Base-by-base conservation (phyloP, 164 flowering plant species). In the Berberis thunbergii region DNA sequence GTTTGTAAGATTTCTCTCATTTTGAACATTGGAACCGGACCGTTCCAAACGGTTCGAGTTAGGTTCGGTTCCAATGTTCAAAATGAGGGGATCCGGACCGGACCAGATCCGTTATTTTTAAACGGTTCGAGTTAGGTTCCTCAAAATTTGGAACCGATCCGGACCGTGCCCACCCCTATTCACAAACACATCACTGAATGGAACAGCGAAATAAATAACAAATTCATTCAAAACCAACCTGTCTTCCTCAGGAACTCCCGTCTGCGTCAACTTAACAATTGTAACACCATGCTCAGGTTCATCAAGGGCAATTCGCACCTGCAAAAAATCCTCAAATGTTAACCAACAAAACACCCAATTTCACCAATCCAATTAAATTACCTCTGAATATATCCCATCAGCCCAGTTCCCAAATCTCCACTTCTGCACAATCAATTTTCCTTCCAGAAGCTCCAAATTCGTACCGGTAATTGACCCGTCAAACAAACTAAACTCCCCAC, bases 341-440 rank as follows among this genome's bases (percentile, higher is more conserved):
- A 59, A 49, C 46, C 9, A 13, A 6, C 8, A 56, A 56, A 9
- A 41, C 59, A 26, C 0, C 6, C 6, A 43, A 43, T 26, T 26
- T 26, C 26, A 26, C 26, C 26, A 26, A 26, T 26, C 26, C 7
- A 39, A 2, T 26, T 4, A 42, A 52, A 54, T 65, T 70, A 94
- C 99, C 76, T 77, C 91, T 0, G 99, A 95, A 53, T 73, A 66
- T 63, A 88, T 48, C 45, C 96, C 98, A 73, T 95, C 99, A 57
- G 89, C 72, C 99, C 99, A 94, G 72, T 77, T 95, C 26, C 86
- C 96, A 59, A 95, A 95, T 70, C 97, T 76, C 99, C 97, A 95
- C 41, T 83, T 80, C 83, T 91, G 97, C 53, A 87, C 94, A 73
- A 95, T 95, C 72, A 86, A 63, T 71, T 87, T 89, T 54, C 84